Percentiles rank a stretch among this genome's conserved stretches.
Evolutionary conservation across 352 stramenopile species (phyloP).

Genomic region (Phytophthora pistaciae): DNA sequence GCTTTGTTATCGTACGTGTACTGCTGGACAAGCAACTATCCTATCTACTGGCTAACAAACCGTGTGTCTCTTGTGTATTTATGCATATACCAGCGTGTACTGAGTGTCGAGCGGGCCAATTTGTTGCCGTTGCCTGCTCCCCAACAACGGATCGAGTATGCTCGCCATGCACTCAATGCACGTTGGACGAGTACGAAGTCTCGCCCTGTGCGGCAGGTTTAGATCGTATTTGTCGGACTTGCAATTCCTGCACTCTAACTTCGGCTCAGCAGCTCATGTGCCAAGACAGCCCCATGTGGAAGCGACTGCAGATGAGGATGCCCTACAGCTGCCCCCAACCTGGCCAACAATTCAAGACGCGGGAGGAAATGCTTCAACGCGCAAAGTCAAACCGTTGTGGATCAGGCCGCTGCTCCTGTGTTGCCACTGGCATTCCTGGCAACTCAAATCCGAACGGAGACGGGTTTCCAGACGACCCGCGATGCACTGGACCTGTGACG

Average conservation of each 20-base stretch:
- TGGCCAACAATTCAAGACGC: constrained; percentile 62
- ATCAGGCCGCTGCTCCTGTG: constrained; percentile 76
- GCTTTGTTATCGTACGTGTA: constrained; percentile 70
- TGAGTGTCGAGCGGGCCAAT: constrained; percentile 69
- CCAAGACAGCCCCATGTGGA: constrained; percentile 65
- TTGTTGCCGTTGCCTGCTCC: constrained; percentile 50
- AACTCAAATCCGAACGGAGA: constrained; percentile 83
- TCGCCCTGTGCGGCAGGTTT: constrained; percentile 59
- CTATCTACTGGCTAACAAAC: neutral
- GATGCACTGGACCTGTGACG: constrained; percentile 65
- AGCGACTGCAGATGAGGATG: constrained; percentile 62
- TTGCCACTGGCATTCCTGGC: constrained; percentile 58
- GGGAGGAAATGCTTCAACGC: constrained; percentile 67
- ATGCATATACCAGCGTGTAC: constrained; percentile 58
- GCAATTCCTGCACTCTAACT: constrained; percentile 77
- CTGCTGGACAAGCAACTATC: neutral
- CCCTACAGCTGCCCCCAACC: constrained; percentile 76
- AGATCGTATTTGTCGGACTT: constrained; percentile 76
- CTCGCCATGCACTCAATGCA: constrained; percentile 67
- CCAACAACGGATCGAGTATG: constrained; percentile 71
- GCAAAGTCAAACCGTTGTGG: constrained; percentile 80
- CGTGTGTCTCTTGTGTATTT: neutral
- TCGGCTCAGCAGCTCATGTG: constrained; percentile 65
- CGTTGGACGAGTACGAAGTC: constrained; percentile 75
- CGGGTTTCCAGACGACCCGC: constrained; percentile 70